Evolutionary conservation across 306 rosid genomes (phyloP).

Genomic region (Cicer arietinum): DNA sequence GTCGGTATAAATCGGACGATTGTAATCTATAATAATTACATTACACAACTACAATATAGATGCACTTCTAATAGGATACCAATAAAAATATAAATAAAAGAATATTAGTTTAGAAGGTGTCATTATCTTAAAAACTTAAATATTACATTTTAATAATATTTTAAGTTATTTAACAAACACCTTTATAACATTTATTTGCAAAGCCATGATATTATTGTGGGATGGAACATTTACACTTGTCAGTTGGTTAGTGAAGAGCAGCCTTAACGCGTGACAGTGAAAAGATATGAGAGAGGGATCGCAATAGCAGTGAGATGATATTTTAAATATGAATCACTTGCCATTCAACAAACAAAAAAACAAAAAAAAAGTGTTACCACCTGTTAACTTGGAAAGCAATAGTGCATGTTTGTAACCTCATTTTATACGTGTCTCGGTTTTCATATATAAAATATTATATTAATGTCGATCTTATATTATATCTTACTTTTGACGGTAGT

Average conservation of each 20-base stretch:
- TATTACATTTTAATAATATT: too few species aligned
- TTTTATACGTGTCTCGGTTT: slow-evolving; percentile 43
- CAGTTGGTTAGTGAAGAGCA: slow-evolving; percentile 48
- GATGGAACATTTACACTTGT: slow-evolving; percentile 55
- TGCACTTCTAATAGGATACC: too few species aligned
- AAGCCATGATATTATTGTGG: too few species aligned
- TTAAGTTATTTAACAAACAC: too few species aligned
- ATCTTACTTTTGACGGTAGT: slow-evolving; percentile 36
- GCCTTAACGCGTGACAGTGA: slow-evolving; percentile 67
- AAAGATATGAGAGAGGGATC: slow-evolving; percentile 73
- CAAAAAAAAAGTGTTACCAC: neutral
- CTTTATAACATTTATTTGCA: too few species aligned
- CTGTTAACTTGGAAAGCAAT: neutral
- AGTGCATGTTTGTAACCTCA: slow-evolving; percentile 20
- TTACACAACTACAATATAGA: too few species aligned
- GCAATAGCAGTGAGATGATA: slow-evolving; percentile 58
- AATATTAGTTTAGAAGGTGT: too few species aligned
- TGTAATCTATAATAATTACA: too few species aligned
- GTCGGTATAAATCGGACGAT: too few species aligned
- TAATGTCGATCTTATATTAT: slow-evolving; percentile 16
- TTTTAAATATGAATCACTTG: slow-evolving; percentile 36
- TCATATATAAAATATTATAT: slow-evolving; percentile 18
- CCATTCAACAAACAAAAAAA: slow-evolving; percentile 35
- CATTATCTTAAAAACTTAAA: too few species aligned
- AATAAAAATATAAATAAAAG: too few species aligned